phyloP scores from a whole-genome alignment of 805 yeast species.

The Cyberlindnera mycetangii region DNA sequence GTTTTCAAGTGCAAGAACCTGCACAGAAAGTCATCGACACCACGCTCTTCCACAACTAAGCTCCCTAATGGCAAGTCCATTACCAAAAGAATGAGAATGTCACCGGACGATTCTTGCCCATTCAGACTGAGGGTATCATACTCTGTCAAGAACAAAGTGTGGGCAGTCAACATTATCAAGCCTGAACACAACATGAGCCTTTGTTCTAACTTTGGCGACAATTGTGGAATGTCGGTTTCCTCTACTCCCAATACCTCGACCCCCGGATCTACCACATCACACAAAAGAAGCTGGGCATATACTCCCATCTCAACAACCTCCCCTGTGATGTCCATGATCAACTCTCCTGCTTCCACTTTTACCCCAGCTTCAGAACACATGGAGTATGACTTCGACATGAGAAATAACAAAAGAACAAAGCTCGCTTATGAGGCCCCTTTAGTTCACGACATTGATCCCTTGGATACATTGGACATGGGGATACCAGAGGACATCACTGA shows the following conservation, averaged over 20 bases:
- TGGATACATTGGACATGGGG: conserved; percentile 6
- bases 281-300: conserved; percentile 12
- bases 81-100: conserved; percentile 21
- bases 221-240: conserved; percentile 19
- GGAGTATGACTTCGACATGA: conserved; percentile 12
- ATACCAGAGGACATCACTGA: conserved; percentile 23
- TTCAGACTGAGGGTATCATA: conserved; percentile 30
- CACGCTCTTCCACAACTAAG: conserved; percentile 15
- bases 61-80: conserved; percentile 10
- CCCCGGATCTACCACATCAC: conserved; percentile 25
- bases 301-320: conserved; percentile 14
- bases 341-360: conserved; percentile 2
- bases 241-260: conserved; percentile 18
- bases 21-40: conserved; percentile 24
- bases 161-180: conserved; percentile 27
- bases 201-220: conserved; percentile 25
- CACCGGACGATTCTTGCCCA: conserved; percentile 28
- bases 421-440: conserved; percentile 21
- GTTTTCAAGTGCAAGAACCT: conserved; percentile 33
- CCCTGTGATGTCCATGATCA: conserved; percentile 11
- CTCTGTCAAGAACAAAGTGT: conserved; percentile 25
- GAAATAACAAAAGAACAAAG: conserved; percentile 12
- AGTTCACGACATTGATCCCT: conserved; percentile 20
- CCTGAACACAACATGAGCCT: conserved; percentile 24
- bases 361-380: conserved; percentile 15